Evolutionary conservation across 2,329 filamentous ascomycete species (phyloP).

Genomic region (Paecilomyces dactylethromorphus): DNA sequence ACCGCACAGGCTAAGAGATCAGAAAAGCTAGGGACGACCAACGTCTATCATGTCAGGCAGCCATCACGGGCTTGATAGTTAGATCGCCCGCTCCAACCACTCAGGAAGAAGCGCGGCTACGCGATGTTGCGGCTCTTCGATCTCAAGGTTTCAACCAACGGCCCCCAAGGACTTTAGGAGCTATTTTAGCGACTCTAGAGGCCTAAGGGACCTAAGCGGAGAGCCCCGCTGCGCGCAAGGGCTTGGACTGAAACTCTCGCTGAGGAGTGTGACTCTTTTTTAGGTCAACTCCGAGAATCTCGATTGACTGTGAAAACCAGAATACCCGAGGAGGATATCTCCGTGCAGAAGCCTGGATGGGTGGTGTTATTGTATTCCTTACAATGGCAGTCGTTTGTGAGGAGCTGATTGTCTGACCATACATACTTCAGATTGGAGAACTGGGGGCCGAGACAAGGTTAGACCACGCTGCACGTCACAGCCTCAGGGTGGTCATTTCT

Average conservation of each 20-base stretch:
- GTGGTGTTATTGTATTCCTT: background rate
- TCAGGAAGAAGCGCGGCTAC: background rate
- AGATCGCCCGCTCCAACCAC: background rate
- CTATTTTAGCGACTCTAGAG: background rate
- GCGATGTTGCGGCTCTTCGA: background rate
- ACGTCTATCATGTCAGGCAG: background rate
- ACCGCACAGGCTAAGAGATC: background rate
- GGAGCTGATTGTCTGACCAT: background rate
- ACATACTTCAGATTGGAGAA: background rate
- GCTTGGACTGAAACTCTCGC: background rate
- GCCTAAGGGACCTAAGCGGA: background rate
- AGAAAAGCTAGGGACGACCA: background rate
- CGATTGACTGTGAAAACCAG: background rate
- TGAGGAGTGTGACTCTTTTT: background rate
- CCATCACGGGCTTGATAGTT: background rate
- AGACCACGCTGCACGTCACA: background rate
- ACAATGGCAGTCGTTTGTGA: background rate
- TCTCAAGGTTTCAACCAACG: background rate
- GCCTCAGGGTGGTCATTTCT: slow-evolving; percentile 1
- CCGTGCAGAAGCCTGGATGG: background rate
- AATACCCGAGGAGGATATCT: background rate
- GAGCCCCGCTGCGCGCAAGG: background rate
- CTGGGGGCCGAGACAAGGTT: background rate
- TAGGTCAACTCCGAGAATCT: background rate
- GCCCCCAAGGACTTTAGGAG: background rate